Percentiles rank a stretch among this genome's conserved stretches.
Conservation (phyloP, 371 early-diverging fungal species). For the Chytridium lagenaria region DNA sequence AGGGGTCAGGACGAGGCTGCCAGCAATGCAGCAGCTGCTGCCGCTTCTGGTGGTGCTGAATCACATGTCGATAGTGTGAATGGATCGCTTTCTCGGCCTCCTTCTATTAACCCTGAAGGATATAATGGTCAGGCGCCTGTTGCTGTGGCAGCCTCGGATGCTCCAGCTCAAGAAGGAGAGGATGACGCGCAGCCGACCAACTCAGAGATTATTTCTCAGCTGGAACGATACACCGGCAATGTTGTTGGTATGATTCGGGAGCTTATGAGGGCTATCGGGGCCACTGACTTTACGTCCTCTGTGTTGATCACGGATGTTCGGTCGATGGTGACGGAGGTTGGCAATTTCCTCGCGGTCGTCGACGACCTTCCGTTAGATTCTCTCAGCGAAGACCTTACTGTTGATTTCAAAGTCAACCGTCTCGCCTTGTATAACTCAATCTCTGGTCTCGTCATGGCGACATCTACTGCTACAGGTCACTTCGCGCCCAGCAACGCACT, state of each 20-base stretch:
- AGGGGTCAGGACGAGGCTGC: slow-evolving; percentile 1
- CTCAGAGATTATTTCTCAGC: slow-evolving; percentile 42
- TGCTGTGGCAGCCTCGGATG: neutral
- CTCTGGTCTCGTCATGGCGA: slow-evolving; percentile 69
- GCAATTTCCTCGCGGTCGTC: slow-evolving; percentile 53
- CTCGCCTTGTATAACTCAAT: slow-evolving; percentile 72
- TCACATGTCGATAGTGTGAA: too few relatives aligned
- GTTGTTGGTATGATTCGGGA: slow-evolving; percentile 28
- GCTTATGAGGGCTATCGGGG: slow-evolving; percentile 28
- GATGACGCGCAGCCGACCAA: slow-evolving; percentile 34
- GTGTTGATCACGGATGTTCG: slow-evolving; percentile 44
- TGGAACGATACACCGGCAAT: slow-evolving; percentile 37
- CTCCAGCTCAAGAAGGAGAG: slow-evolving; percentile 49
- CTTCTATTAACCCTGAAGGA: neutral
- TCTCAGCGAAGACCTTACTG: slow-evolving; percentile 48
- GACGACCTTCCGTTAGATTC: slow-evolving; percentile 50
- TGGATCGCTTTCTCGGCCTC: neutral
- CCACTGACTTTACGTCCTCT: slow-evolving; percentile 22
- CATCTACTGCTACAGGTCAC: slow-evolving; percentile 66
- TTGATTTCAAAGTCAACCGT: slow-evolving; percentile 69
- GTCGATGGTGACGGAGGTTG: slow-evolving; percentile 53
- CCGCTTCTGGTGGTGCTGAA: neutral
- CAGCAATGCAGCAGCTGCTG: neutral
- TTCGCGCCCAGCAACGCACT: slow-evolving; percentile 48
- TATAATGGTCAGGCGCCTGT: neutral